phyloP scores from a whole-genome alignment of 139 green algal genomes.

The Dunaliella primolecta region DNA sequence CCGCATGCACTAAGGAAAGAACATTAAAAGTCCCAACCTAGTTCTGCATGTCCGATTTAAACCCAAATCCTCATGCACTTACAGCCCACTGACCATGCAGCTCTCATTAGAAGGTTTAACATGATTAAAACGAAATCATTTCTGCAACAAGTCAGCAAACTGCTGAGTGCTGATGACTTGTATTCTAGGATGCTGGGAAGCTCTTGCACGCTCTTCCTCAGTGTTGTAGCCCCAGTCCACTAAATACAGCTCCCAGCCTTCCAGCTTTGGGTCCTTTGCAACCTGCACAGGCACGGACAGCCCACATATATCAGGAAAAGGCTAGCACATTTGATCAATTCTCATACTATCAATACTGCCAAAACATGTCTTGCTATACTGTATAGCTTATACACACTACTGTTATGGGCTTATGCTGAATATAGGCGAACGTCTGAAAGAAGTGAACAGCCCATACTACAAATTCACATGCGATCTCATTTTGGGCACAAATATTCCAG shows the following conservation, averaged over 20 bases:
- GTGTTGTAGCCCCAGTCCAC: slow-evolving; percentile 97
- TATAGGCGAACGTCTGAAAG: not conserved
- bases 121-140: not conserved
- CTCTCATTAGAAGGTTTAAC: not conserved
- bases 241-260: slow-evolving; percentile 76
- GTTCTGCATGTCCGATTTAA: not conserved
- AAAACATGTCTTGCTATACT: not conserved
- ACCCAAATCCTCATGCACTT: not conserved
- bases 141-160: slow-evolving; percentile 3
- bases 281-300: too few species aligned
- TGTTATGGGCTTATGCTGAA: not conserved
- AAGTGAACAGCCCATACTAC: not conserved
- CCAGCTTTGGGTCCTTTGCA: slow-evolving; percentile 39
- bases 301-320: not conserved
- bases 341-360: not conserved
- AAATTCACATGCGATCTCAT: too few species aligned
- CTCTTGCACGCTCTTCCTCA: slow-evolving; percentile 47
- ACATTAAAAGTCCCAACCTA: not conserved
- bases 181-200: slow-evolving; percentile 38
- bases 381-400: not conserved
- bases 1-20: too few species aligned
- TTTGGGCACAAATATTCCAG: too few species aligned
- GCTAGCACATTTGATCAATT: not conserved
- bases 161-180: slow-evolving; percentile 12
- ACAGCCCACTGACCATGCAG: not conserved